Percentiles rank a stretch among this genome's conserved stretches.
Evolutionary conservation across 805 yeast genomes (phyloP).

Genomic region (Candida endomychidarum): DNA sequence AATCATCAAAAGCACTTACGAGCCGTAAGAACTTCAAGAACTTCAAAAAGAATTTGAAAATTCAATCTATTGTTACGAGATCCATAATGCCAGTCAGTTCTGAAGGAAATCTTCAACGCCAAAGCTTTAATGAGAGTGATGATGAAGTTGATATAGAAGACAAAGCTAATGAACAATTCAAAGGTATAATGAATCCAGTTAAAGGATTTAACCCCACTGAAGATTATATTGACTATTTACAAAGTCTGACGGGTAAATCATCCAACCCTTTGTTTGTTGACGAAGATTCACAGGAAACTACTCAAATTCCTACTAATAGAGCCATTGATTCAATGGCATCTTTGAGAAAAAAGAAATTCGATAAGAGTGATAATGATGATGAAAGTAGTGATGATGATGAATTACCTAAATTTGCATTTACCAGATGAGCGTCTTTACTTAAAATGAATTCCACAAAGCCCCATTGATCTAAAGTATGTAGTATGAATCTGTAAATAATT

Average conservation of each 20-base stretch:
- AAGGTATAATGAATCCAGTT: background rate
- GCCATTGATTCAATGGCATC: background rate
- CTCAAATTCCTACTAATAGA: slow-evolving; percentile 5
- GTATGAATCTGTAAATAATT: slow-evolving; percentile 33
- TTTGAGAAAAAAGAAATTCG: background rate
- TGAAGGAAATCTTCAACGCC: background rate
- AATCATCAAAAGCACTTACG: background rate
- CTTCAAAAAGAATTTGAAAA: slow-evolving; percentile 24
- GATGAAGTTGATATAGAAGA: slow-evolving; percentile 2
- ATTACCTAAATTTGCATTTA: slow-evolving; percentile 35
- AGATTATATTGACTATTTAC: background rate
- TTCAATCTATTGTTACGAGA: slow-evolving; percentile 21
- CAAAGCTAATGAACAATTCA: background rate
- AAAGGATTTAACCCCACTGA: slow-evolving; percentile 8
- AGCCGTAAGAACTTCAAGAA: slow-evolving; percentile 31
- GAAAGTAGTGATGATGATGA: slow-evolving; percentile 33
- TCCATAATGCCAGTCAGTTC: slow-evolving; percentile 20
- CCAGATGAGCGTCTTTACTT: slow-evolving; percentile 13
- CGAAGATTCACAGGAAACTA: slow-evolving; percentile 11
- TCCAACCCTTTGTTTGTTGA: slow-evolving; percentile 16
- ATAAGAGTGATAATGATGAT: slow-evolving; percentile 18
- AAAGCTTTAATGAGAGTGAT: background rate
- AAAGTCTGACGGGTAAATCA: background rate
- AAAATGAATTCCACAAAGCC: slow-evolving; percentile 27
- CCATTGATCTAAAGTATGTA: slow-evolving; percentile 39